Evolutionary conservation across 371 early-diverging fungal genomes (phyloP), one percentile per base, ranked within the genome.

Genomic region (Vairimorpha ceranae): DNA sequence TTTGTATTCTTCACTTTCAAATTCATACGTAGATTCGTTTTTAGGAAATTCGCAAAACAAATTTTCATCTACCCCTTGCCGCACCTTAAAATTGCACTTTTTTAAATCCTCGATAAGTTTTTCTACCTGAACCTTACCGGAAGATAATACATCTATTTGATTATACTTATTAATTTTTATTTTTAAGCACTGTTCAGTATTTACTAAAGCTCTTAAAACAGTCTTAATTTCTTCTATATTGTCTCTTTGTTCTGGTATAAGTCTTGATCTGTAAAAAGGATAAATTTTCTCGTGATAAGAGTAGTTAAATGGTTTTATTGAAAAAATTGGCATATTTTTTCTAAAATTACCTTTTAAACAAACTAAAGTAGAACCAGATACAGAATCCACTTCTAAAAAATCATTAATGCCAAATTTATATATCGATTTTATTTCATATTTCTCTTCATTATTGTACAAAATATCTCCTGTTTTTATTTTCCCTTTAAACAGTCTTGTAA

Each of bases 71-170:
- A 67, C 78, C 4, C 12, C 45, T n/a, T 17, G 30, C 10, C 25
- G 17, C 36, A 80, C 41, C 14, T 46, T 15, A 77, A 68, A 63
- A 14, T 61, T 67, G 0, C 27, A 35, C 12, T 65, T 43, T 36
- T 7, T 32, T 15, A 82, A 45, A 70, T 82, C 83, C 23, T 51
- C 61, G 2, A 70, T 61, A 14, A 82, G 73, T 69, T 82, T 82
- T 68, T 82, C 83, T 45, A 76, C 77, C 21, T 82, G 83, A 15
- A 82, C 72, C 51, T 70, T 65, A 4, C 83, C 83, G 32, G 63
- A 41, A 30, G 78, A 77, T 17, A 67, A 32, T 2, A 82, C 36
- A 51, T 80, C 80, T 21, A 80, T 48, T 43, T 82, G 77, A 19
- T 51, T 58, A 65, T 61, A 82, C 45, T 74, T 80, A 61, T 80